These are phyloP conservation scores for Penicillium brevicompactum DNA, from an alignment of 2,329 filamentous ascomycete genomes.

Conservation along the genomic window DNA sequence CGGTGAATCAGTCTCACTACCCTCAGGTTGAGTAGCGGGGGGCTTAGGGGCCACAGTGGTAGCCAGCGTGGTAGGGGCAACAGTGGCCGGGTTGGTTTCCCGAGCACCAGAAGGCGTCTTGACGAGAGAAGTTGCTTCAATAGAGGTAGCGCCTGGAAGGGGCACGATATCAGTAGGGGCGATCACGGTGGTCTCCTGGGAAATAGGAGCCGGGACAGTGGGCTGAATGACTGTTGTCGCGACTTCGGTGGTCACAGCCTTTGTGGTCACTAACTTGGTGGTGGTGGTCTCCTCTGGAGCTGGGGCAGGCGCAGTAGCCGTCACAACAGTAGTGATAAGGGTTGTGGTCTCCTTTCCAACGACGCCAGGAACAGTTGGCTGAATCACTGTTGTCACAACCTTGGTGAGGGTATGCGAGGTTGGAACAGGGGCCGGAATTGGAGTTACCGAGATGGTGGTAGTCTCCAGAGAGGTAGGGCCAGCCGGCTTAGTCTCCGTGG, in stretches of 20 bases:
- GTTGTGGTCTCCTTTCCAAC: neutral
- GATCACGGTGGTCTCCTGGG: neutral
- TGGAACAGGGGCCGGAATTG: neutral
- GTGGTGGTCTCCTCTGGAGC: neutral
- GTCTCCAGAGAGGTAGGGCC: neutral
- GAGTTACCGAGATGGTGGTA: conserved; percentile 1
- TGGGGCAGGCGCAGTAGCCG: neutral
- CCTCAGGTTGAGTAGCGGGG: neutral
- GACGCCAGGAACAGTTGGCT: neutral
- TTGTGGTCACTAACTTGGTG: neutral
- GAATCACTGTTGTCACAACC: neutral
- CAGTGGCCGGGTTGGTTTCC: neutral
- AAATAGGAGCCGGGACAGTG: neutral
- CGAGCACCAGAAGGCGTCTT: conserved; percentile 1
- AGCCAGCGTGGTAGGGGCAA: neutral
- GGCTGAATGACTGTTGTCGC: neutral
- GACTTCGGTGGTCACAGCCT: neutral
- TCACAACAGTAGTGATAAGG: neutral
- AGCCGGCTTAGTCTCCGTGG: neutral
- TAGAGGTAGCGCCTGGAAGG: neutral
- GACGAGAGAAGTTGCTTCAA: conserved; percentile 1
- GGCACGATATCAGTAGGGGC: conserved; percentile 1
- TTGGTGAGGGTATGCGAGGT: neutral
- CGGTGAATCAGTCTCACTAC: neutral
- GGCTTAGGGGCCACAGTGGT: conserved; percentile 1